Evolutionary conservation across 1,284 basidiomycete genomes (phyloP), one percentile per base, ranked within the genome.

Genomic region (Takashimella tepidaria): DNA sequence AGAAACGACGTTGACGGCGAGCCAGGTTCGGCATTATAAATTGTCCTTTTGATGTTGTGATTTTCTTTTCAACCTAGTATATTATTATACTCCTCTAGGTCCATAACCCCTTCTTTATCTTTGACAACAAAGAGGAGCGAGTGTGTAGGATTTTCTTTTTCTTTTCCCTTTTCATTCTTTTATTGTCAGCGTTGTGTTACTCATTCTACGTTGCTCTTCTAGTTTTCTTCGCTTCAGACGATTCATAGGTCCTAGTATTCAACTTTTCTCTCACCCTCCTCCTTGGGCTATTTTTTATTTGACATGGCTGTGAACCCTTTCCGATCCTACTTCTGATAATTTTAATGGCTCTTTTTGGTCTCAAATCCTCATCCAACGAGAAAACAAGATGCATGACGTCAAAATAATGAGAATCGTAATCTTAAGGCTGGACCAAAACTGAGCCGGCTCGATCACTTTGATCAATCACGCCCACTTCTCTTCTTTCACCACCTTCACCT

Each of bases 401-500:
- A 16, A 37, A 16, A 37, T 37, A n/a, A n/a, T n/a, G n/a, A n/a
- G n/a, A n/a, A n/a, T n/a, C n/a, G n/a, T n/a, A n/a, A n/a, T n/a
- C n/a, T 19, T 47, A 47, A 16, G 58, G 53, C n/a, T 51, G 54
- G 5, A 57, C 53, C 3, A 60, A 51, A 5, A 60, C 59, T 2
- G 31, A 12, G 13, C 53, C 46, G 1, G 23, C 25, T 21, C 56
- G 42, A 22, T 57, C 60, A 6, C 43, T 48, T 11, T 31, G 45
- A 19, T 41, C 40, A 10, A 31, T 27, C 3, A 74, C 59, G 11
- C 55, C 41, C 16, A 74, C 56, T 51, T 73, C 70, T 43, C 64
- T 54, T 40, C 59, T 54, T 12, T 63, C 63, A 4, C 63, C 65
- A 0, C 60, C 61, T 11, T 63, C 59, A 5, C 66, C 68, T 16